phyloP scores from a whole-genome alignment of 768 basidiomycete genomes.

The Nidularia sp. region DNA sequence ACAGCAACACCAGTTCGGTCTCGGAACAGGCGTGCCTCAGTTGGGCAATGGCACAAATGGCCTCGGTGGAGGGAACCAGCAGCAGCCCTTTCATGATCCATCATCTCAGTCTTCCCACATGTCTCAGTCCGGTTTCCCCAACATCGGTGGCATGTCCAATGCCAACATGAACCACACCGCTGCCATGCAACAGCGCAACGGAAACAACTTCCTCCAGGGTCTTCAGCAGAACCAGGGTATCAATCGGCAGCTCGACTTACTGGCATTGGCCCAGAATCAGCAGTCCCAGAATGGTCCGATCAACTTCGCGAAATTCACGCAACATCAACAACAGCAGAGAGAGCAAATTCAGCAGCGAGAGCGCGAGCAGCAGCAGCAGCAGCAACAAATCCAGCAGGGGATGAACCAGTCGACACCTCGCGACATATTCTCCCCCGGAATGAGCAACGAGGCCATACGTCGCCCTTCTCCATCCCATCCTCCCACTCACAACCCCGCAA shows the following conservation, averaged over 20 bases:
- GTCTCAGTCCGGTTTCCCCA: slow-evolving; percentile 32
- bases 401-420: slow-evolving; percentile 31
- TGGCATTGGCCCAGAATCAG: slow-evolving; percentile 42
- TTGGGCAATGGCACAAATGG: slow-evolving; percentile 27
- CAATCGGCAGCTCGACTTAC: slow-evolving; percentile 41
- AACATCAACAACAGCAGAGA: slow-evolving; percentile 24
- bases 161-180: slow-evolving; percentile 13
- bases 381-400: slow-evolving; percentile 20
- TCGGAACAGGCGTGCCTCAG: slow-evolving; percentile 30
- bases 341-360: slow-evolving; percentile 23
- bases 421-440: slow-evolving; percentile 48
- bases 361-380: slow-evolving; percentile 23
- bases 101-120: slow-evolving; percentile 31
- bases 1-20: slow-evolving; percentile 39
- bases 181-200: slow-evolving; percentile 13
- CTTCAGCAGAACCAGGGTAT: slow-evolving; percentile 20
- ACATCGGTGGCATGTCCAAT: slow-evolving; percentile 30
- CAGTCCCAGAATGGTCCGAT: slow-evolving; percentile 36
- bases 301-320: slow-evolving; percentile 28
- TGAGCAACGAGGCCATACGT: slow-evolving; percentile 41
- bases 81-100: slow-evolving; percentile 30
- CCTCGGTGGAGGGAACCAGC: slow-evolving; percentile 17
- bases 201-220: slow-evolving; percentile 5
- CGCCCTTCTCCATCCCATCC: slow-evolving; percentile 42
- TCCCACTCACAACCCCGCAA: slow-evolving; percentile 17